Evolutionary conservation across 2,329 filamentous ascomycete genomes (phyloP).

Genomic region (Allantophomopsis lycopodina): DNA sequence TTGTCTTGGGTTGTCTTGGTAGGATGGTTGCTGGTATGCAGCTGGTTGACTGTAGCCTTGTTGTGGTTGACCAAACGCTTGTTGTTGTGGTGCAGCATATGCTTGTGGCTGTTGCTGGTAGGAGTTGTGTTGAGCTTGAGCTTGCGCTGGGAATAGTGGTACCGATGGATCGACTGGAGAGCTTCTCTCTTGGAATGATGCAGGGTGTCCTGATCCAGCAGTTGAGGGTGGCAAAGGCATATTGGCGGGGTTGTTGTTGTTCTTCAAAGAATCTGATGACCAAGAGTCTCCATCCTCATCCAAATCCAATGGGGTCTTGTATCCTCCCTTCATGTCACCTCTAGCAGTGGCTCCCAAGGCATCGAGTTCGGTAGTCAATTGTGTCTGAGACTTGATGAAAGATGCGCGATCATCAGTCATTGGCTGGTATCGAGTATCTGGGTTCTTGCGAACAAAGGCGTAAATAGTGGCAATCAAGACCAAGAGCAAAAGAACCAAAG

Average conservation of each 20-base stretch:
- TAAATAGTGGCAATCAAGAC: conserved; percentile 66
- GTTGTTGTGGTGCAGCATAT: no score
- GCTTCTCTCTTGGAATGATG: conserved; percentile 21
- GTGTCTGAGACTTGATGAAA: conserved; percentile 92
- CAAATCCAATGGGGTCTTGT: conserved; percentile 45
- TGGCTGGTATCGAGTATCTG: conserved; percentile 86
- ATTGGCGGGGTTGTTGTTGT: conserved; percentile 20
- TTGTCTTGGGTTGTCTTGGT: conserved; percentile 12
- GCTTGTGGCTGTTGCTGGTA: no score
- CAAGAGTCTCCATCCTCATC: conserved; percentile 62
- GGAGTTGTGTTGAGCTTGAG: conserved; percentile 7
- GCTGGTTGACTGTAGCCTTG: no score
- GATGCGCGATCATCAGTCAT: conserved; percentile 94
- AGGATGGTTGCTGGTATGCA: conserved; percentile 10
- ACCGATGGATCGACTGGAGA: conserved; percentile 35
- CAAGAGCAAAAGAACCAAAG: conserved; percentile 70
- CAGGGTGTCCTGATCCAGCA: conserved; percentile 11
- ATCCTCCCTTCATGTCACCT: conserved; percentile 54
- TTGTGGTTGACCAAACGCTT: no score
- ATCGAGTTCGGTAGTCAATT: conserved; percentile 80
- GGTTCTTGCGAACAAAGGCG: conserved; percentile 82
- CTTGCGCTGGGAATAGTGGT: conserved; percentile 29
- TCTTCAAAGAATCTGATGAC: conserved; percentile 40
- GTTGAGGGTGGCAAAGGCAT: conserved; percentile 17
- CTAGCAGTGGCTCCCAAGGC: conserved; percentile 80